Evolutionary conservation across 306 rosid species (phyloP), one percentile per base, ranked within the genome.

Genomic region (Quercus ilex): DNA sequence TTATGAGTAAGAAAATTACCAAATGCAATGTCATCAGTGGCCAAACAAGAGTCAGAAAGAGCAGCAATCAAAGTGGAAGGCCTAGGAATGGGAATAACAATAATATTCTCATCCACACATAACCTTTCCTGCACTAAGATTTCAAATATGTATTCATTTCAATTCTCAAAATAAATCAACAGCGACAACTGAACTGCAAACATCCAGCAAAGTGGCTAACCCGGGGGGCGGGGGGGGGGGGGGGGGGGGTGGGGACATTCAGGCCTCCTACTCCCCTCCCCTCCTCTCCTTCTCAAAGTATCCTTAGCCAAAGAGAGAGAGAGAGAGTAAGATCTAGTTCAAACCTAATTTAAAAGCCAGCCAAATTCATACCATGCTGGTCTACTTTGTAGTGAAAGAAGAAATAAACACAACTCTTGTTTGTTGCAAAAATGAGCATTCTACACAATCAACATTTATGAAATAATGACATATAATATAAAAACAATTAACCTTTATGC

Each of bases 21-120:
- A 85, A 93, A 95, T 41, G 91, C 83, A 78, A 93, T 91, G 82
- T 89, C 97, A 74, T 91, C 87, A 2, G 97, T 93, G 49, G 86
- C 82, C 75, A 95, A 82, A 64, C 94, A 98, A 1, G 99, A 93
- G 57, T 96, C 94, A 74, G 96, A 91, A 77, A 90, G 93, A 55
- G 99, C 97, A 13, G 98, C 89, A 49, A 91, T 88, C 55, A 95
- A 86, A 82, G 98, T 98, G 26, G 92, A 93, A 1, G 96, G 96
- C 64, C 99, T 98, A 13, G 97, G 99, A 13, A 95, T 85, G 46
- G 98, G 99, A 78, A 95, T 84, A 74, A 95, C 92, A 1, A 74
- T 91, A 69, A 95, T 92, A 69, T 93, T 90, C 82, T 90, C 93
- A 69, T 71, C 70, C 41, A 87, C 90, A 60, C 99, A 95, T 77